Percentiles rank a stretch among this genome's conserved stretches.
Evolutionary conservation across 2,329 filamentous ascomycete genomes (phyloP).

Genomic region (Cercospora sp.): DNA sequence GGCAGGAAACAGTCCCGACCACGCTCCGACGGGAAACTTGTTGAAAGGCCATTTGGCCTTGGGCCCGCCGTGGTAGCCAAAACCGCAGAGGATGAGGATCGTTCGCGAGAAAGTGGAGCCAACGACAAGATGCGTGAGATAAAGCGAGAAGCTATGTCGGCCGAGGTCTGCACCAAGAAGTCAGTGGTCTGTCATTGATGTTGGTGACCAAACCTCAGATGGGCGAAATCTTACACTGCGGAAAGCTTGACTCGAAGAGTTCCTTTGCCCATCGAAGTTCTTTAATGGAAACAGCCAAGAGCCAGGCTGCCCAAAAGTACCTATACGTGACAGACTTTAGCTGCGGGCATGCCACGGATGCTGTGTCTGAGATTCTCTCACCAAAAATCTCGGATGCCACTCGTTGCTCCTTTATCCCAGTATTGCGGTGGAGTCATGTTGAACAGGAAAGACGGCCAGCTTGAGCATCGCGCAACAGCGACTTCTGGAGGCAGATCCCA

Average conservation of each 20-base stretch:
- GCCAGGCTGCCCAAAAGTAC: constrained; percentile 58
- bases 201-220: neutral
- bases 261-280: constrained; percentile 25
- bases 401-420: neutral
- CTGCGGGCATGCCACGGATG: neutral
- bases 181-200: neutral
- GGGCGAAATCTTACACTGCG: constrained; percentile 17
- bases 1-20: constrained; percentile 17
- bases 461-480: constrained; percentile 10
- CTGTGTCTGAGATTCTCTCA: neutral
- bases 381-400: constrained; percentile 16
- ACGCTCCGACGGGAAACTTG: constrained; percentile 5
- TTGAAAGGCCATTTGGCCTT: constrained; percentile 18
- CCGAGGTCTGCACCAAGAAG: constrained; percentile 48
- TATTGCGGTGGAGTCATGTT: constrained; percentile 11
- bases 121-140: constrained; percentile 63
- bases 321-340: constrained; percentile 32
- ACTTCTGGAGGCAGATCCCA: neutral
- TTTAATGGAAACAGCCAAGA: constrained; percentile 19
- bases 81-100: constrained; percentile 26
- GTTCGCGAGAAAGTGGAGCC: constrained; percentile 58
- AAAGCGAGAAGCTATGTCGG: constrained; percentile 61
- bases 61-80: constrained; percentile 13
- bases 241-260: constrained; percentile 22
- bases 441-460: constrained; percentile 14